Percentiles rank a stretch among this genome's conserved stretches.
Evolutionary conservation across 2,329 filamentous ascomycete genomes (phyloP).

Genomic region (Colletotrichum musicola): DNA sequence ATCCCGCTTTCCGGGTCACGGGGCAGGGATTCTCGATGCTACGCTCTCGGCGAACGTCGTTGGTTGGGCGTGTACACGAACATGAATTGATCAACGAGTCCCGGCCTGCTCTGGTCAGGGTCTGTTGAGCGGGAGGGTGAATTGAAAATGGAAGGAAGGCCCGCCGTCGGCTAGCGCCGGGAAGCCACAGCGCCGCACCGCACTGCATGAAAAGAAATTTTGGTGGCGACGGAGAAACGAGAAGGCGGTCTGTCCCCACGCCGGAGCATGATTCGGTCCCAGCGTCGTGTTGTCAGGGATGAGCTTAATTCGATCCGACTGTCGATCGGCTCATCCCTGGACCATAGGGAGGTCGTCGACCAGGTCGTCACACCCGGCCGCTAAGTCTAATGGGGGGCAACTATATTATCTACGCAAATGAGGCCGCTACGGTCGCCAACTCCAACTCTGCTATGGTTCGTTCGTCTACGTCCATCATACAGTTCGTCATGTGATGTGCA

Average conservation of each 20-base stretch:
- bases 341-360: neutral
- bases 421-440: constrained; percentile 23
- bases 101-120: too few relatives aligned
- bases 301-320: constrained; percentile 27
- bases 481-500: constrained; percentile 28
- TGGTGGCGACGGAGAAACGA: constrained; percentile 30
- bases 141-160: constrained; percentile 6
- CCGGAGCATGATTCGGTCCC: constrained; percentile 19
- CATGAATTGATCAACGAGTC: neutral
- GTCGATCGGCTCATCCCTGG: neutral
- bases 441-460: constrained; percentile 17
- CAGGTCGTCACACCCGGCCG: neutral
- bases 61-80: constrained; percentile 26
- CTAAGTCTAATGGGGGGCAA: neutral
- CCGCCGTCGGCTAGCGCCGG: constrained; percentile 35
- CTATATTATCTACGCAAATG: constrained; percentile 31
- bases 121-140: constrained; percentile 10
- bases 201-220: constrained; percentile 21
- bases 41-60: constrained; percentile 18
- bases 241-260: constrained; percentile 34
- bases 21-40: constrained; percentile 13
- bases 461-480: constrained; percentile 24
- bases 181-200: neutral
- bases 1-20: neutral
- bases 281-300: constrained; percentile 28